A percentile compares a stretch with the other conserved stretches of the same genome.
These are phyloP conservation scores for Penicillium chermesinum DNA, from an alignment of 495 filamentous ascomycete species.

Conservation along the genomic window DNA sequence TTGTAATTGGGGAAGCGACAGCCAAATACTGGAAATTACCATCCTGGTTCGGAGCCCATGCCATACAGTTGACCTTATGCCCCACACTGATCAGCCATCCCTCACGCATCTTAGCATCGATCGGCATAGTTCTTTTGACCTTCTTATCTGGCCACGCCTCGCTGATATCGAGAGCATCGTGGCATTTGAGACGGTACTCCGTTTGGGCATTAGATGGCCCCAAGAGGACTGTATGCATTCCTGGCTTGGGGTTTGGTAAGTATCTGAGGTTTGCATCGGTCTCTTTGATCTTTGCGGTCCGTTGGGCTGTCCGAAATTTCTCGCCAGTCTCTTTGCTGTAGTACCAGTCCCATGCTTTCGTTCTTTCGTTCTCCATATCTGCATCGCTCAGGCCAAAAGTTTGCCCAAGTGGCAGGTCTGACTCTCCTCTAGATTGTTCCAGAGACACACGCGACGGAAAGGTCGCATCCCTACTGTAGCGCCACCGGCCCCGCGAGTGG, in stretches of 20 bases:
- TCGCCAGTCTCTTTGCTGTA: conserved; percentile 33
- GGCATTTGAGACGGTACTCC: conserved; percentile 33
- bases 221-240: conserved; percentile 44
- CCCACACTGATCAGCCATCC: conserved; percentile 59
- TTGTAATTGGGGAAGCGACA: conserved; percentile 37
- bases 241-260: conserved; percentile 29
- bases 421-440: conserved; percentile 14
- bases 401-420: conserved; percentile 40
- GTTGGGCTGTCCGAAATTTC: conserved; percentile 37
- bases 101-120: conserved; percentile 25
- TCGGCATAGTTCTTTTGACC: conserved; percentile 5
- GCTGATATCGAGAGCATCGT: conserved; percentile 39
- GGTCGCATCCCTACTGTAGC: conserved; percentile 37
- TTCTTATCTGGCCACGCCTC: conserved; percentile 37
- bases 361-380: conserved; percentile 38
- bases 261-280: conserved; percentile 29
- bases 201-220: conserved; percentile 45
- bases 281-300: conserved; percentile 23
- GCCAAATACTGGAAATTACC: conserved; percentile 52
- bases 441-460: conserved; percentile 44
- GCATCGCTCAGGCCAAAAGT: conserved; percentile 36
- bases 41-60: conserved; percentile 54
- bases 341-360: conserved; percentile 54
- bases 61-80: conserved; percentile 43
- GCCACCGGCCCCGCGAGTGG: conserved; percentile 46